Base-by-base conservation (phyloP, 106 monocot genomes). In the Ottelia alismoides region DNA sequence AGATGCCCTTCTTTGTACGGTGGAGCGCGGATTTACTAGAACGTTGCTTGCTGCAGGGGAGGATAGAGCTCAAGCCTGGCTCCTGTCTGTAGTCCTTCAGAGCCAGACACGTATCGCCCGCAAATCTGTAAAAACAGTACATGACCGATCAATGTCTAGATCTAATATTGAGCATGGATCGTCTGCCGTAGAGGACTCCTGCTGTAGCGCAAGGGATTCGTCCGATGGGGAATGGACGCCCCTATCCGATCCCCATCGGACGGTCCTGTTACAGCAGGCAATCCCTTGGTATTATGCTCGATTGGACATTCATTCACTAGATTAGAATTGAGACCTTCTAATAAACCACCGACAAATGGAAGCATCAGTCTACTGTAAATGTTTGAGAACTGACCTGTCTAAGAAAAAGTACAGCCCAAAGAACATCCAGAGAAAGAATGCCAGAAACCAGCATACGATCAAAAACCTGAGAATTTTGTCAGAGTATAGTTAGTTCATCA, bases 391-490 rank as follows among this genome's bases (percentile, higher is more conserved):
- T 82, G 66, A 86, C 93, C 69, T 74, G 31, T 70, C 72, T 31
- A 98, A 30, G 70, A 85, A 98, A 65, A 76, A 89, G 65, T 89
- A 98, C 30, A 98, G 44, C 18, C 88, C 96, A 27, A 89, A 85
- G 50, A 63, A 77, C 48, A 55, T 26, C 89, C 96, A 98, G 63
- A 82, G 72, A 32, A 98, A 70, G 51, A 51, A 61, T 67, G 76
- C 89, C 57, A 84, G 46, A 14, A 85, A 22, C 96, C 96, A 98
- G 61, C 81, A 79, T 28, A 98, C 11, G 18, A 55, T 53, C n/a
- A 79, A 52, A 54, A 85, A 52, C 74, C 96, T 98, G 67, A 58
- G 5, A 43, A n/a, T n/a, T 25, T 2, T 18, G 18, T 54, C 1
- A 25, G n/a, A n/a, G n/a, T n/a, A n/a, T n/a, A n/a, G n/a, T n/a